Conservation (phyloP, 2,329 filamentous ascomycete genomes). For the Apiospora saccharicola region DNA sequence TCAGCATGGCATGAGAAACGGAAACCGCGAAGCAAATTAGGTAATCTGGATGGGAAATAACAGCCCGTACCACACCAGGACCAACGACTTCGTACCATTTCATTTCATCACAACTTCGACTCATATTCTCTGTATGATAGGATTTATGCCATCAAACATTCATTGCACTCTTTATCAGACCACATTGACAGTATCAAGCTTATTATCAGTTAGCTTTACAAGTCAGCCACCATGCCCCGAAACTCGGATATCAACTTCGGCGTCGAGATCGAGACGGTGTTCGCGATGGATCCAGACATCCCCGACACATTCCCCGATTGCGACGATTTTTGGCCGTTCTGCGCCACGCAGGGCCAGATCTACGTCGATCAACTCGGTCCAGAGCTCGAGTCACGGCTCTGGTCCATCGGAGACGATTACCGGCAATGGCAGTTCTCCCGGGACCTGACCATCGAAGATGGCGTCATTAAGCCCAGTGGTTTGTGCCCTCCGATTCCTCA, state of each 20-base stretch:
- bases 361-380: not conserved
- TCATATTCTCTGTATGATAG: not conserved
- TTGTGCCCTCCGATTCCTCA: not conserved
- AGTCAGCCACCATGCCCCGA: not conserved
- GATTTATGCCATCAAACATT: not conserved
- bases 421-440: not conserved
- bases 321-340: not conserved
- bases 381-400: not conserved
- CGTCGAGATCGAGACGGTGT: not conserved
- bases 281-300: not conserved
- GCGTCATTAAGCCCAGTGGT: not conserved
- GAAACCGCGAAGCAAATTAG: not conserved
- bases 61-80: not conserved
- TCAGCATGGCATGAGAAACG: not conserved
- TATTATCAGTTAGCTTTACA: not conserved
- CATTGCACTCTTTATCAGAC: not conserved
- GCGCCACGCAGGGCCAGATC: not conserved
- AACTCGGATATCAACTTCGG: not conserved
- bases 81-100: not conserved
- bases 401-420: not conserved
- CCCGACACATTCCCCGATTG: not conserved
- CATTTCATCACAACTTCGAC: not conserved
- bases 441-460: not conserved
- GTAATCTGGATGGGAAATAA: not conserved
- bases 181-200: not conserved